phyloP scores from a whole-genome alignment of 805 yeast species.

The Wickerhamiella siamensis region DNA sequence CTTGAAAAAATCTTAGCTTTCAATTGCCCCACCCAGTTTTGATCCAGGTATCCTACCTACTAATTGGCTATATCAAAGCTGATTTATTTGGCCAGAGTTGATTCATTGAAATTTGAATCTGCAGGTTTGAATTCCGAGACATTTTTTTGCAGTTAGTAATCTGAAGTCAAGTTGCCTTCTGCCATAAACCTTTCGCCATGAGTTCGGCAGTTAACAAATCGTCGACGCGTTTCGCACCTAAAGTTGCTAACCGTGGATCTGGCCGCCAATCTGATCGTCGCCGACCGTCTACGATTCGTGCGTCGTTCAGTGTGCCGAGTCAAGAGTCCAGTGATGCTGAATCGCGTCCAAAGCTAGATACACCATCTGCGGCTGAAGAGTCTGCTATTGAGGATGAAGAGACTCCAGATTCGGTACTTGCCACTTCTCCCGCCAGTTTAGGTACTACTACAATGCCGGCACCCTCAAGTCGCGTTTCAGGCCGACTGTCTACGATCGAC shows the following conservation, averaged over 20 bases:
- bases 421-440: background rate
- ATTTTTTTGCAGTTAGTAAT: no score
- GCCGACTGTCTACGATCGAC: background rate
- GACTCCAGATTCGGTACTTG: background rate
- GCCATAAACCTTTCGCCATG: slow-evolving; percentile 14
- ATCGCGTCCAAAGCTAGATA: background rate
- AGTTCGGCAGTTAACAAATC: slow-evolving; percentile 26
- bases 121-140: no score
- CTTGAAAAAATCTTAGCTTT: no score
- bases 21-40: no score
- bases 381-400: background rate
- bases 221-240: slow-evolving; percentile 22
- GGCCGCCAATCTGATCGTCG: slow-evolving; percentile 12
- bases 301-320: slow-evolving; percentile 12
- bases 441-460: background rate
- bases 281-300: slow-evolving; percentile 16
- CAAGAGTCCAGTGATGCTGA: background rate
- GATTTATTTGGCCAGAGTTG: no score
- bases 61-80: no score
- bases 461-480: background rate
- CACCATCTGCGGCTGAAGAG: background rate
- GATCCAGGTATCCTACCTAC: no score
- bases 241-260: slow-evolving; percentile 17
- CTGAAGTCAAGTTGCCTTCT: no score
- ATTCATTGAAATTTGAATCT: no score